Conservation (phyloP, 2,329 filamentous ascomycete genomes). For the Stachybotrys echinatus region DNA sequence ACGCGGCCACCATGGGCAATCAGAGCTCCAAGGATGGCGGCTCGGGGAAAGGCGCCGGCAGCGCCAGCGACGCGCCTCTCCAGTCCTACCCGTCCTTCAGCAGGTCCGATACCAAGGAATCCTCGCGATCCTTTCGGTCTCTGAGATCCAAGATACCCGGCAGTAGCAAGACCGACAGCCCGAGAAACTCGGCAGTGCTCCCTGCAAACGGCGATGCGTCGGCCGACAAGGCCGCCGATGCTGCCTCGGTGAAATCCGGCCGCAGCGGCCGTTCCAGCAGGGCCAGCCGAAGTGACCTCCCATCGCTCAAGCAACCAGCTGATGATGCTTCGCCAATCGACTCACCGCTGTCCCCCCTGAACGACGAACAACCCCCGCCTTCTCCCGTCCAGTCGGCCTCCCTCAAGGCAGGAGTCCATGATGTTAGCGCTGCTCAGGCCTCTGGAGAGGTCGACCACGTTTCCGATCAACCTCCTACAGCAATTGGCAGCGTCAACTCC, state of each 20-base stretch:
- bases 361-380: constrained; percentile 63
- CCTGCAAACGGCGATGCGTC: constrained; percentile 49
- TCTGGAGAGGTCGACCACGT: constrained; percentile 91
- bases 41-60: constrained; percentile 44
- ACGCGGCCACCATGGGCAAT: constrained; percentile 59
- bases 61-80: constrained; percentile 43
- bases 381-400: constrained; percentile 79
- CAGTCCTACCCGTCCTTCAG: constrained; percentile 89
- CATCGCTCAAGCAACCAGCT: constrained; percentile 34
- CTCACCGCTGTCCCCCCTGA: constrained; percentile 37
- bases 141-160: constrained; percentile 88
- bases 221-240: constrained; percentile 62
- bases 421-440: constrained; percentile 74
- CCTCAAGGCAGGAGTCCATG: constrained; percentile 66
- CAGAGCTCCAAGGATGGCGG: constrained; percentile 60
- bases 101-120: constrained; percentile 90
- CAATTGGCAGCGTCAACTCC: constrained; percentile 51
- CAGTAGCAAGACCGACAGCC: constrained; percentile 68
- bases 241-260: constrained; percentile 67
- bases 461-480: constrained; percentile 80
- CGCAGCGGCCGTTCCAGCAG: constrained; percentile 52
- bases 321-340: constrained; percentile 33
- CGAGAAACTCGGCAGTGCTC: constrained; percentile 66
- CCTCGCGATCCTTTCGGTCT: constrained; percentile 76
- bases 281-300: constrained; percentile 37